Percentiles rank a stretch among this genome's conserved stretches.
phyloP scores from a whole-genome alignment of 352 stramenopile genomes.

The Phytophthora sansomeana region DNA sequence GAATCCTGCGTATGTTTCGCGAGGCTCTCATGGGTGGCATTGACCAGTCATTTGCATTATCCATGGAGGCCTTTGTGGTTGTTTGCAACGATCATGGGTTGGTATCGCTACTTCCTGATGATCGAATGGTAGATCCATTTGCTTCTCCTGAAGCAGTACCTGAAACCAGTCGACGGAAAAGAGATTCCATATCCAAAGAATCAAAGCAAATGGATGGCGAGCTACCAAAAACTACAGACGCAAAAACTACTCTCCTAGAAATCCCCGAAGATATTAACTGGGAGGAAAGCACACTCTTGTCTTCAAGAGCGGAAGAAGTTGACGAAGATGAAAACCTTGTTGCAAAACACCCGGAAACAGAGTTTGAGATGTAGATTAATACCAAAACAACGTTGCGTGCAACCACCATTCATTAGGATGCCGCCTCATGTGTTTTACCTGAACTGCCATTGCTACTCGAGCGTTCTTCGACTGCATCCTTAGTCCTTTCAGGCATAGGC shows the following conservation, averaged over 20 bases:
- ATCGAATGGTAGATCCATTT: slow-evolving; percentile 67
- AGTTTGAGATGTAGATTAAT: background rate
- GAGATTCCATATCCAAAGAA: background rate
- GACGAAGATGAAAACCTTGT: slow-evolving; percentile 42
- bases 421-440: background rate
- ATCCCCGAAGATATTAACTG: slow-evolving; percentile 52
- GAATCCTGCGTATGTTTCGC: slow-evolving; percentile 80
- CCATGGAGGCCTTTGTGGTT: slow-evolving; percentile 72
- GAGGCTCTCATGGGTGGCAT: slow-evolving; percentile 68
- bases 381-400: background rate
- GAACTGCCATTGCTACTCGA: slow-evolving; percentile 8
- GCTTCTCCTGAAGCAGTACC: background rate
- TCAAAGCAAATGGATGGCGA: background rate
- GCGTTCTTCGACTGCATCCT: slow-evolving; percentile 8
- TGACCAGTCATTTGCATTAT: slow-evolving; percentile 78
- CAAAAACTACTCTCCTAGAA: slow-evolving; percentile 3
- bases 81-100: slow-evolving; percentile 80
- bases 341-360: slow-evolving; percentile 5
- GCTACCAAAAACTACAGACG: background rate
- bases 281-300: slow-evolving; percentile 11
- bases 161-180: slow-evolving; percentile 1
- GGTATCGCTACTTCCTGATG: slow-evolving; percentile 67
- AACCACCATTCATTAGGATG: background rate
- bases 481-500: slow-evolving; percentile 12
- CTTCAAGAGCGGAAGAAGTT: slow-evolving; percentile 55